Percentiles rank a stretch among this genome's conserved stretches.
Conservation (phyloP, 2,329 filamentous ascomycete genomes). For the Colletotrichum liaoningense region DNA sequence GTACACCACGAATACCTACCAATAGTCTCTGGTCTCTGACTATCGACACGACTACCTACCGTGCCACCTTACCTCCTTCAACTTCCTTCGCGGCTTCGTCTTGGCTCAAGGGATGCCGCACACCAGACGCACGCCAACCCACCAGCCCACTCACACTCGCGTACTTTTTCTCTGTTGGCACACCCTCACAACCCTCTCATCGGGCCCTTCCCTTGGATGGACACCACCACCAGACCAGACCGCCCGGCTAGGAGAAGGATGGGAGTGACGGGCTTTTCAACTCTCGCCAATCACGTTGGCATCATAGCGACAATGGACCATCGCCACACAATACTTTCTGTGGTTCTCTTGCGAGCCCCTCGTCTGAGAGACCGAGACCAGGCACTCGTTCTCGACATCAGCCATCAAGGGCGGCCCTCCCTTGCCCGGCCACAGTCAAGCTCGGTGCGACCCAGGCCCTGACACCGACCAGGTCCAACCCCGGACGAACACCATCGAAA, state of each 20-base stretch:
- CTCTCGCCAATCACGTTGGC: constrained; percentile 5
- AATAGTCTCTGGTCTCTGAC: not conserved
- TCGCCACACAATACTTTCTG: not conserved
- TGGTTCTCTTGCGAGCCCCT: not conserved
- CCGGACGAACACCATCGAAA: not conserved
- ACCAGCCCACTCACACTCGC: constrained; percentile 1
- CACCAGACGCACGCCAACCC: constrained; percentile 6
- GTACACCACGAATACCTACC: not conserved
- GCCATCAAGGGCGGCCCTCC: constrained; percentile 2
- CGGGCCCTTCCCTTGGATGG: not conserved
- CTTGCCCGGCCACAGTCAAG: not conserved
- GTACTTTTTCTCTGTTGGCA: not conserved
- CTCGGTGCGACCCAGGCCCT: not conserved
- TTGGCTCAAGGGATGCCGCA: not conserved
- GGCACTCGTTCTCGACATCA: not conserved
- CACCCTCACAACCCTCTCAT: not conserved
- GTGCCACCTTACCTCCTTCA: not conserved
- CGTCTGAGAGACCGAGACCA: not conserved
- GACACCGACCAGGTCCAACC: constrained; percentile 9
- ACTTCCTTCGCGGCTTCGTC: not conserved
- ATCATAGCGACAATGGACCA: not conserved
- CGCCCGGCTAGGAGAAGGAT: not conserved
- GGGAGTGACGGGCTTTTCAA: not conserved
- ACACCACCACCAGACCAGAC: not conserved
- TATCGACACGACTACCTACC: not conserved